Conservation (phyloP, 257 asterid species). For the Salvia splendens region DNA sequence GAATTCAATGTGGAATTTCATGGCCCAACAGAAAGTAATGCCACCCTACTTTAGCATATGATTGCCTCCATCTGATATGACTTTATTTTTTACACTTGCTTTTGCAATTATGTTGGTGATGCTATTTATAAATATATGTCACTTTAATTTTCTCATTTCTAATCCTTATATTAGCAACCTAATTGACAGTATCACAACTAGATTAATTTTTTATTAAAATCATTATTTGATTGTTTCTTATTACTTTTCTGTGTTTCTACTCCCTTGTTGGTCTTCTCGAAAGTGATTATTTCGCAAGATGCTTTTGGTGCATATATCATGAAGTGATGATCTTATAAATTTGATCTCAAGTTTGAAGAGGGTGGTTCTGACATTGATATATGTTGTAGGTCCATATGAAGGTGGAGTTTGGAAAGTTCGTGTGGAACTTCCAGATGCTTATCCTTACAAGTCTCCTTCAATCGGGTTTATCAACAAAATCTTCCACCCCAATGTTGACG, state of each 20-base stretch:
- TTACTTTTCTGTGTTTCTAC: background rate
- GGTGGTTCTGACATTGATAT: background rate
- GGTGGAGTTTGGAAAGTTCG: conserved; percentile 94
- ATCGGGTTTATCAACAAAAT: conserved; percentile 89
- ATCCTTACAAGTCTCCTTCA: conserved; percentile 95
- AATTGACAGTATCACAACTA: background rate
- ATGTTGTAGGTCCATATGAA: conserved; percentile 75
- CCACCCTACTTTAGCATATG: conserved; percentile 1
- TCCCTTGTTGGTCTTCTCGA: background rate
- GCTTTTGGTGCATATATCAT: background rate
- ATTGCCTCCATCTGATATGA: conserved; percentile 12
- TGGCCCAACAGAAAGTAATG: conserved; percentile 96
- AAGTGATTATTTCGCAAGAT: background rate
- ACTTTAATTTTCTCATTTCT: background rate
- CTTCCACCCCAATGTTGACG: conserved; percentile 95
- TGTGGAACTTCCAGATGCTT: conserved; percentile 90
- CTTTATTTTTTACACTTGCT: conserved; percentile 4
- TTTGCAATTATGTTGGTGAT: background rate
- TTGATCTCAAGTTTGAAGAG: background rate
- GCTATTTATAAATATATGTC: background rate
- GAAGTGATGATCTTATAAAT: background rate
- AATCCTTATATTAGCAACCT: background rate
- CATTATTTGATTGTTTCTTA: background rate
- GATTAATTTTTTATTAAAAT: background rate
- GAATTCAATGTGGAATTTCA: conserved; percentile 87